Evolutionary conservation across 208 protist genomes (phyloP), one percentile per base, ranked within the genome.

Genomic region (Trypanosomatidae sp.): DNA sequence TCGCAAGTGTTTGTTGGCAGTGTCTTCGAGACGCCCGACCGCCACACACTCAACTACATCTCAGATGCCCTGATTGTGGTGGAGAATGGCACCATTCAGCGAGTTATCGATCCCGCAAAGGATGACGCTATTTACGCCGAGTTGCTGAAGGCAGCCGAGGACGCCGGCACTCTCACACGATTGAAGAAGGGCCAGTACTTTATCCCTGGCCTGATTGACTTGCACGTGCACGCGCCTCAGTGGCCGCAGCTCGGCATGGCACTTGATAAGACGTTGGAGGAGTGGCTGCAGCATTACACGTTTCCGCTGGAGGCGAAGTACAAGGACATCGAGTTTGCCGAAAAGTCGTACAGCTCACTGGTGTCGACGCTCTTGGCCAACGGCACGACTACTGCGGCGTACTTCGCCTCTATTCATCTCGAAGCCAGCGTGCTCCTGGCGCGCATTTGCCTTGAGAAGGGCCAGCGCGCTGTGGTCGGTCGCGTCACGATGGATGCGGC

Each of bases 171-270:
- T 12, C 72, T 94, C 28, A 79, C 73, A 28, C 62, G 60, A 17
- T 68, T 94, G 33, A 55, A 71, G 62, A 62, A 76, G 13, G 77
- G 76, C 0, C 91, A 92, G 77, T 95, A 86, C 64, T 64, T 91
- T 19, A 81, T 95, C 36, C 95, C 97, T 43, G 98, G 97, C 12
- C 82, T 99, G 22, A 91, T 99, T 74, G 97, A 99, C 73, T 79
- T 92, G 19, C 97, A 99, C 76, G 85, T 97, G 13, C 97, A 99
- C 72, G 96, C 93, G 0, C 93, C 96, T n/a, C 96, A 98, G 82
- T 98, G 95, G 77, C 82, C 84, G 4, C 95, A 95, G 75, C 70
- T 83, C 15, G 98, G 95, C 0, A 97, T 92, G 69, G 92, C 82
- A 22, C 85, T 97, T 28, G 95, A 98, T 71, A 77, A 84, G 30